Percentiles rank a stretch among this genome's conserved stretches.
These are phyloP conservation scores for Apiotrichum domesticum DNA, from an alignment of 1,284 basidiomycete genomes.

Conservation along the genomic window DNA sequence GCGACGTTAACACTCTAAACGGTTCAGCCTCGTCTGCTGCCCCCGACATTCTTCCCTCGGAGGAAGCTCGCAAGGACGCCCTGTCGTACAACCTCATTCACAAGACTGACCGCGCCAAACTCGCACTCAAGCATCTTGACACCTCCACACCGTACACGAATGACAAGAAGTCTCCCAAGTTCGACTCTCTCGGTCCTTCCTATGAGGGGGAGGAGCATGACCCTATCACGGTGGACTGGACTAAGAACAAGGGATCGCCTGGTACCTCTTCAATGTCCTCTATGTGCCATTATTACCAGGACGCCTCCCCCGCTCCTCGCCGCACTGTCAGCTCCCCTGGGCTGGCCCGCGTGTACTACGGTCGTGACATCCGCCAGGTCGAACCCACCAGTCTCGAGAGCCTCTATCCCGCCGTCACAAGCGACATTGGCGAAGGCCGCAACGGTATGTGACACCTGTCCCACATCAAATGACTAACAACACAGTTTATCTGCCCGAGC, in stretches of 20 bases:
- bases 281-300: neutral
- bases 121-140: conserved; percentile 1
- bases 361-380: neutral
- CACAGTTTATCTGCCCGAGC: conserved; percentile 30
- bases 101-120: neutral
- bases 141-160: neutral
- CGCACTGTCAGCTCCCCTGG: neutral
- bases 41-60: conserved; percentile 9
- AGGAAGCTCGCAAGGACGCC: neutral
- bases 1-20: neutral
- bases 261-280: neutral
- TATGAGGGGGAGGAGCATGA: conserved; percentile 1
- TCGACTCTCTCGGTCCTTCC: neutral
- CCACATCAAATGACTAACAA: neutral
- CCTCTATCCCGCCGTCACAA: neutral
- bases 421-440: conserved; percentile 19
- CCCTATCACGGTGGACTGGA: neutral
- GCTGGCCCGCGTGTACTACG: neutral
- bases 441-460: conserved; percentile 22
- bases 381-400: neutral
- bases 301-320: too few relatives aligned
- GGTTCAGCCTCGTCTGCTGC: conserved; percentile 19
- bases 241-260: neutral
- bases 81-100: neutral
- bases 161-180: neutral